Evolutionary conservation across 2,329 filamentous ascomycete genomes (phyloP), one percentile per base, ranked within the genome.

Genomic region (Cryphonectria naterciae): DNA sequence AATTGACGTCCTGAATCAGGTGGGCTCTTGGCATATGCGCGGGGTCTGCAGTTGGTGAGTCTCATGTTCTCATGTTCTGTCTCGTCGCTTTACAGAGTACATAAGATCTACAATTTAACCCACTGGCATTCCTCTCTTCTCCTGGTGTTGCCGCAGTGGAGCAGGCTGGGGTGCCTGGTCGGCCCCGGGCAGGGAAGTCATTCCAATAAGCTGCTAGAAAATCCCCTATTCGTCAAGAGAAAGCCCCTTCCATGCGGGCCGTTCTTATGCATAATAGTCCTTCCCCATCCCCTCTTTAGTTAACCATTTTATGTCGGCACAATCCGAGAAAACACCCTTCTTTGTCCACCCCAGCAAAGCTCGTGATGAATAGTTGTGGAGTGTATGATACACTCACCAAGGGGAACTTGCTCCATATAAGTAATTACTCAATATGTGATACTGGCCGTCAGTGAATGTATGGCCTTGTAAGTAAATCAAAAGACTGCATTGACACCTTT

Each of bases 11-110:
- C 17, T 61, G 58, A 35, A 39, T 61, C 58, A 61, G 58, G 22
- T 39, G 35, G 17, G 10, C 22, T 58, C 61, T 64, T 64, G 61
- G 61, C 61, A 64, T 43, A 64, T 64, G 61, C 61, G 37, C 39
- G 22, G 2, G 17, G 19, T 39, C 58, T 39, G 25, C 41, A 46
- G 3, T 19, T 28, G n/a, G 46, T 64, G 41, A 37, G 39, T 46
- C 39, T 25, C 39, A n/a, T 32, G 22, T 43, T 62, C 60, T 6
- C 19, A n/a, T 41, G 35, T 62, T 63, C 35, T 43, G 58, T 61
- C 58, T 37, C 35, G 56, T 17, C 32, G 19, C 56, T 35, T 6
- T 28, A 17, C 32, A 61, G 4, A 61, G 35, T 39, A 22, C 10
- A 7, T 17, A 49, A 49, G 35, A 61, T 61, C 17, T 39, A 61